These are phyloP conservation scores for Solanum arcanum DNA, from an alignment of 257 asterid species.

Conservation along the genomic window DNA sequence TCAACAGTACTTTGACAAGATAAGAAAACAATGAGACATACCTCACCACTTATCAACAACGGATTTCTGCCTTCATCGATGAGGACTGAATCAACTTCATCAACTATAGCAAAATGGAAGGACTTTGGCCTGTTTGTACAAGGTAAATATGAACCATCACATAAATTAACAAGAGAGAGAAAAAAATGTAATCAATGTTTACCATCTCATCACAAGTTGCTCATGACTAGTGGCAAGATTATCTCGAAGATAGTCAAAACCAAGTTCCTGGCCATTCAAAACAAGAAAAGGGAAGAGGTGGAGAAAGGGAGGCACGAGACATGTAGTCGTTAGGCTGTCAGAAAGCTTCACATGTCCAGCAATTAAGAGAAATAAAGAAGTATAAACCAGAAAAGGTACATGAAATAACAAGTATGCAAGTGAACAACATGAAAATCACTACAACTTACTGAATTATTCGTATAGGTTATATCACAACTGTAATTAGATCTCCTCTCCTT, in stretches of 20 bases:
- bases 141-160: background rate
- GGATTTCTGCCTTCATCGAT: constrained; percentile 99
- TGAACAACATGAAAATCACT: background rate
- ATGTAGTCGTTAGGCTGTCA: background rate
- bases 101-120: constrained; percentile 95
- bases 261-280: constrained; percentile 64
- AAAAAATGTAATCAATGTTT: constrained; percentile 8
- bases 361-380: background rate
- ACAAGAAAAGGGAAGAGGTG: background rate
- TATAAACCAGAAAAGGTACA: background rate
- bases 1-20: background rate
- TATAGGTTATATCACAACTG: constrained; percentile 86
- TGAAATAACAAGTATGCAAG: background rate
- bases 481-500: constrained; percentile 67
- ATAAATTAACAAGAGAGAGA: background rate
- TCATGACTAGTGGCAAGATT: constrained; percentile 65
- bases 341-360: background rate
- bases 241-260: constrained; percentile 95
- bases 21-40: constrained; percentile 23
- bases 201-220: constrained; percentile 97
- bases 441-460: constrained; percentile 74
- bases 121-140: constrained; percentile 80
- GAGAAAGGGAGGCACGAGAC: background rate
- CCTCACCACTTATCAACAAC: constrained; percentile 89
- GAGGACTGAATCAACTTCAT: constrained; percentile 96